Evolutionary conservation across 495 filamentous ascomycete species (phyloP), one percentile per base, ranked within the genome.

Genomic region (Podospora sp.): DNA sequence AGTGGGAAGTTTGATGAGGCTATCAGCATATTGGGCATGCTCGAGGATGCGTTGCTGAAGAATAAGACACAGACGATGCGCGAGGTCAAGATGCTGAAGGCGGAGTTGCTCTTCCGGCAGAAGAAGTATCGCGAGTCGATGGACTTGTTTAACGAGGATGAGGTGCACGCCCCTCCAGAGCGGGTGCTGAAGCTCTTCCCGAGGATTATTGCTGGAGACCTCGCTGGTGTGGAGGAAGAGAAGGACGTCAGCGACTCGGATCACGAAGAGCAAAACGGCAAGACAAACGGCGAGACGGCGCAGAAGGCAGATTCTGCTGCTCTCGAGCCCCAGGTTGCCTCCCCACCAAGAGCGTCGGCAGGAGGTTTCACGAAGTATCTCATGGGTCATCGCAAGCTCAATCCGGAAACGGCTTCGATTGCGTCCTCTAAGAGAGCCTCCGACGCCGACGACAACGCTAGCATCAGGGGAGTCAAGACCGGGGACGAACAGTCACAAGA

Each of bases 11-110:
- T 93, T 53, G 94, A 99, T 71, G 95, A 99, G 76, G 96, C 95
- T 1, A 91, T 97, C 63, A 97, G 92, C 71, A 77, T 99, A 11
- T 79, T 97, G 2, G 83, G 82, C 51, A 92, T 97, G 88, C 87
- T 99, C 5, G 95, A 98, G 77, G 94, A 97, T 79, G 94, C 93
- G 0, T 83, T 98, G 8, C 77, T 99, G 9, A 87, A 88, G 58
- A 89, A 97, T 68, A 99, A 98, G 72, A 83, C 85, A 26, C 89
- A 90, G 63, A 87, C 89, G 24, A 76, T 96, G 65, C 86, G 94
- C 16, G 89, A 94, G 69, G 86, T 94, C 52, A 93, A 93, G 79
- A 93, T 97, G 78, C 84, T 90, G 65, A 98, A 99, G 72, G 95
- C 95, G 0, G 91, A 97, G 74, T 77, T 83, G 14, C 79, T 97